Conservation (phyloP, 495 filamentous ascomycete species). For the Daldinia decipiens region DNA sequence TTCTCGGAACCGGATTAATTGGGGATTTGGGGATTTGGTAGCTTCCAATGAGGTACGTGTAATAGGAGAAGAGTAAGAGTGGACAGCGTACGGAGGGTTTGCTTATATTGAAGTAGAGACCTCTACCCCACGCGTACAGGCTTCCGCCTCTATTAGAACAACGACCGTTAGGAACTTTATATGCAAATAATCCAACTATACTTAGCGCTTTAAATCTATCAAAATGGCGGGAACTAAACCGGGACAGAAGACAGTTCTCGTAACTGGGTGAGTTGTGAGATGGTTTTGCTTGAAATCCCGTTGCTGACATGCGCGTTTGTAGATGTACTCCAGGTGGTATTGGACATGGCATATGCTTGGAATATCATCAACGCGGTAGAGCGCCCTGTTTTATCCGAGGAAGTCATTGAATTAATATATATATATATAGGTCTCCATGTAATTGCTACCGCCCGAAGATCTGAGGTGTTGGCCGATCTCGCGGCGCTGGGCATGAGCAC, state of each 20-base stretch:
- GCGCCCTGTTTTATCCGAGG: not conserved
- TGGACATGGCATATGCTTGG: slow-evolving; percentile 59
- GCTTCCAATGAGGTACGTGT: not conserved
- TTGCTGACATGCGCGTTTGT: slow-evolving; percentile 18
- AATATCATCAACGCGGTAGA: slow-evolving; percentile 61
- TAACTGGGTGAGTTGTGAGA: slow-evolving; percentile 56
- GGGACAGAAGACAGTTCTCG: slow-evolving; percentile 61
- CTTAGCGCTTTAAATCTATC: not conserved
- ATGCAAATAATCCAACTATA: not conserved
- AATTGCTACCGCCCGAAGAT: slow-evolving; percentile 64
- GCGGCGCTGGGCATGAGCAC: slow-evolving; percentile 59
- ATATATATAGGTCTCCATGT: slow-evolving; percentile 57
- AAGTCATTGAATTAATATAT: not conserved
- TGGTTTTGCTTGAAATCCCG: not conserved
- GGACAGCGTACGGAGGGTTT: not conserved
- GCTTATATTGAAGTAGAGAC: not conserved
- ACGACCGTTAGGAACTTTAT: not conserved
- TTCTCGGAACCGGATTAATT: not conserved
- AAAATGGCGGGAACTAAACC: slow-evolving; percentile 40
- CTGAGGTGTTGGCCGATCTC: slow-evolving; percentile 56
- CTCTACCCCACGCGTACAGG: too few relatives aligned
- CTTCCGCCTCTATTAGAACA: not conserved
- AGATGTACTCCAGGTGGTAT: slow-evolving; percentile 66
- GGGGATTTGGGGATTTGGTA: too few relatives aligned
- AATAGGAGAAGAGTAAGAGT: not conserved